Conservation (phyloP, 805 yeast species). For the Hanseniaspora guilliermondii region DNA sequence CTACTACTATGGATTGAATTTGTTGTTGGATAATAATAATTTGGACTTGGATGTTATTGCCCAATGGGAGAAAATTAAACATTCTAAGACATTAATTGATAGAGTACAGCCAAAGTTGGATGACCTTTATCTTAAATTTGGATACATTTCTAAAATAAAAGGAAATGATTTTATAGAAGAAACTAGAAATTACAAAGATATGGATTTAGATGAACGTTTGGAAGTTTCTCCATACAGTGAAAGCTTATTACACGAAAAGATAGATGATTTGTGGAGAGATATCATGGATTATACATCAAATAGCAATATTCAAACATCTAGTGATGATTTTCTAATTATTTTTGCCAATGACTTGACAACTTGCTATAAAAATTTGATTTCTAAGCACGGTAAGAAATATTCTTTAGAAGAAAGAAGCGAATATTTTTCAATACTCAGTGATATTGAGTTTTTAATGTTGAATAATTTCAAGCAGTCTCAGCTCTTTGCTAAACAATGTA, state of each 20-base stretch:
- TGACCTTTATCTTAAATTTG: constrained; percentile 41
- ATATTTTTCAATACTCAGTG: constrained; percentile 25
- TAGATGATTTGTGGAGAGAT: constrained; percentile 17
- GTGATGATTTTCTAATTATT: constrained; percentile 1
- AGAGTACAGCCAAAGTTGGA: constrained; percentile 41
- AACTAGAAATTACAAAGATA: constrained; percentile 17
- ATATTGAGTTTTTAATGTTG: constrained; percentile 39
- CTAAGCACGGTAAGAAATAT: constrained; percentile 21
- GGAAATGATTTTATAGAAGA: constrained; percentile 16
- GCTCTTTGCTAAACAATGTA: constrained; percentile 48
- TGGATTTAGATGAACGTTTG: constrained; percentile 24
- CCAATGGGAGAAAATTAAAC: constrained; percentile 10
- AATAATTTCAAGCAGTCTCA: constrained; percentile 42
- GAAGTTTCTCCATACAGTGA: constrained; percentile 35
- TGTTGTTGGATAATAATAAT: neutral
- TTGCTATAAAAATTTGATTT: constrained; percentile 19
- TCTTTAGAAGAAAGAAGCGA: constrained; percentile 22
- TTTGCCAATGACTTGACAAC: constrained; percentile 4
- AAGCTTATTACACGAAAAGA: constrained; percentile 23
- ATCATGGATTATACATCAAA: constrained; percentile 11
- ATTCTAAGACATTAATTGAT: constrained; percentile 19
- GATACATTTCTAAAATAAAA: constrained; percentile 33
- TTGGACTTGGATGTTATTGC: constrained; percentile 1
- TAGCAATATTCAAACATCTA: neutral
- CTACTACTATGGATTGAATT: constrained; percentile 6